A percentile compares a stretch with the other conserved stretches of the same genome.
phyloP scores from a whole-genome alignment of 73 alveolate species.

The Uronychia binucleata region DNA sequence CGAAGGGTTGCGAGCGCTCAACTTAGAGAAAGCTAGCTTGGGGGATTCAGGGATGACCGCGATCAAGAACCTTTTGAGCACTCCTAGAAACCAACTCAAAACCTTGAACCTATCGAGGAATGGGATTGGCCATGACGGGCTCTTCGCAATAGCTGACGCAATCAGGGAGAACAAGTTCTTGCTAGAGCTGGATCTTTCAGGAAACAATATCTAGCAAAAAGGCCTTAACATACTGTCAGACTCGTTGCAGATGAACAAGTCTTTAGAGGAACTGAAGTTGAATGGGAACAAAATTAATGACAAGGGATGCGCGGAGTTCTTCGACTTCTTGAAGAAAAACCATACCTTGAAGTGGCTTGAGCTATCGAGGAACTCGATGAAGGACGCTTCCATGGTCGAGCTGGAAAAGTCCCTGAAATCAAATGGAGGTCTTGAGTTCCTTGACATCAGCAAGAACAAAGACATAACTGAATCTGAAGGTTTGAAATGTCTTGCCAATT shows the following conservation, averaged over 20 bases:
- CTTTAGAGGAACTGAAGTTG: conserved; percentile 6
- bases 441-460: neutral
- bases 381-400: conserved; percentile 3
- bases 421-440: neutral
- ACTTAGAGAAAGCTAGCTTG: neutral
- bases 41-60: neutral
- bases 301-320: conserved; percentile 23
- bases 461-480: neutral
- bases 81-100: neutral
- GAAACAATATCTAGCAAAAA: conserved; percentile 6
- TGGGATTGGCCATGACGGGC: conserved; percentile 18
- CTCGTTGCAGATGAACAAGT: neutral
- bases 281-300: conserved; percentile 21
- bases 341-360: neutral
- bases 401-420: neutral
- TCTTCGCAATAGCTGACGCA: conserved; percentile 15
- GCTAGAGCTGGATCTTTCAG: conserved; percentile 10
- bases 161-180: conserved; percentile 4
- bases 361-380: conserved; percentile 6
- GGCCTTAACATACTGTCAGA: conserved; percentile 8
- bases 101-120: neutral
- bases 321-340: conserved; percentile 20
- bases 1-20: neutral
- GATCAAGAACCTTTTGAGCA: neutral
- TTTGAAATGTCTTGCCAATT: neutral